Evolutionary conservation across 768 basidiomycete genomes (phyloP).

Genomic region (Termitomyces sp.): DNA sequence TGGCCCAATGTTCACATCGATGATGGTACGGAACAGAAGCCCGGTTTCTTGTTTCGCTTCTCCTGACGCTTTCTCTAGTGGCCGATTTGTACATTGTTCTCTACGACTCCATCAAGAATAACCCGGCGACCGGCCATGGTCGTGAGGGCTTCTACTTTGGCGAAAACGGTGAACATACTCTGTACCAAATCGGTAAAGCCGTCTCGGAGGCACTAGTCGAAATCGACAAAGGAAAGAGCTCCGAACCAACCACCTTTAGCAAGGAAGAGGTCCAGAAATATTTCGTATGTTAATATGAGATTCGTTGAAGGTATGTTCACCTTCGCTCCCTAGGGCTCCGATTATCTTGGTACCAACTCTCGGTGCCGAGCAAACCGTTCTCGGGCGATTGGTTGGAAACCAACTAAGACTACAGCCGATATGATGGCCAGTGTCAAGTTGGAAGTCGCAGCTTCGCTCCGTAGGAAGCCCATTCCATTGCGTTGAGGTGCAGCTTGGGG

Average conservation of each 20-base stretch:
- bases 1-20: constrained; percentile 55
- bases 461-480: not conserved
- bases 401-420: constrained; percentile 32
- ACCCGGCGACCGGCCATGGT: constrained; percentile 33
- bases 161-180: constrained; percentile 41
- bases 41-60: not conserved
- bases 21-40: constrained; percentile 34
- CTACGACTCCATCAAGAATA: constrained; percentile 29
- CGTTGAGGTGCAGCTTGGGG: not conserved
- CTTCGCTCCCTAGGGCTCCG: constrained; percentile 21
- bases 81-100: constrained; percentile 24
- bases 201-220: constrained; percentile 34
- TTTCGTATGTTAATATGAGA: constrained; percentile 20
- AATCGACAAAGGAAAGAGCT: constrained; percentile 27
- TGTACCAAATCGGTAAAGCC: constrained; percentile 35
- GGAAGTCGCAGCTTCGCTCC: constrained; percentile 27
- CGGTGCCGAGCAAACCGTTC: constrained; percentile 33
- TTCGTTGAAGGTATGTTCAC: not conserved
- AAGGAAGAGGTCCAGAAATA: constrained; percentile 40
- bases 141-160: constrained; percentile 51
- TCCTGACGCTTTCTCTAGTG: constrained; percentile 22
- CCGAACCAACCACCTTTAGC: constrained; percentile 42
- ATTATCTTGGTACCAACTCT: constrained; percentile 32
- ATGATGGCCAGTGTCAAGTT: constrained; percentile 35
- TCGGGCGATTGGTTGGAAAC: constrained; percentile 40